Evolutionary conservation across 257 asterid species (phyloP).

Genomic region (Verbena officinalis): DNA sequence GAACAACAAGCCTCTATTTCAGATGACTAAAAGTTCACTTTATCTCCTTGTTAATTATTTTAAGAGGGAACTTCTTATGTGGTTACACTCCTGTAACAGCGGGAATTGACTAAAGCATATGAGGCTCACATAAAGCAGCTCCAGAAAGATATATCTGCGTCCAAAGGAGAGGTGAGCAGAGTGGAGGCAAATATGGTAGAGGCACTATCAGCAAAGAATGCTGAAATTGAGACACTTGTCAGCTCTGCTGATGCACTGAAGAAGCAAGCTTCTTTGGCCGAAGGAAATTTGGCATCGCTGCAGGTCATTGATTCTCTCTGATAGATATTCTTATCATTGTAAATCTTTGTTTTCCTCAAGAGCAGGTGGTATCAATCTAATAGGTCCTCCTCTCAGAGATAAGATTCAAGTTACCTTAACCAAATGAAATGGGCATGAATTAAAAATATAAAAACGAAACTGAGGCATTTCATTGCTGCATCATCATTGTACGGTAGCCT

Average conservation of each 20-base stretch:
- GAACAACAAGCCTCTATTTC: slow-evolving; percentile 32
- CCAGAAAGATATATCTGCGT: slow-evolving; percentile 70
- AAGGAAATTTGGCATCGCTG: slow-evolving; percentile 86
- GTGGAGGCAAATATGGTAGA: slow-evolving; percentile 84
- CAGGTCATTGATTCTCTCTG: slow-evolving; percentile 57
- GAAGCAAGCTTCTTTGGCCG: slow-evolving; percentile 92
- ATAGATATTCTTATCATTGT: slow-evolving; percentile 20
- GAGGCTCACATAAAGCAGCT: slow-evolving; percentile 87
- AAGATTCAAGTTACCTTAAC: slow-evolving; percentile 3
- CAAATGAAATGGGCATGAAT: neutral
- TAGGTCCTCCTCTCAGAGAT: slow-evolving; percentile 20
- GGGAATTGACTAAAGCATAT: slow-evolving; percentile 86
- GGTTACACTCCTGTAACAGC: slow-evolving; percentile 54
- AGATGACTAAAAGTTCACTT: slow-evolving; percentile 19
- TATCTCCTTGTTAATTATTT: slow-evolving; percentile 20
- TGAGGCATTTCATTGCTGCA: slow-evolving; percentile 19
- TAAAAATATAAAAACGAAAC: slow-evolving; percentile 10
- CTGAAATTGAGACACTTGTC: slow-evolving; percentile 91
- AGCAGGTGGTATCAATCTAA: slow-evolving; percentile 10
- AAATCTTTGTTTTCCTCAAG: slow-evolving; percentile 16
- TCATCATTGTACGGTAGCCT: slow-evolving; percentile 14
- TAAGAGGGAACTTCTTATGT: slow-evolving; percentile 26
- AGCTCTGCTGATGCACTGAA: slow-evolving; percentile 76
- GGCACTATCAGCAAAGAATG: slow-evolving; percentile 92
- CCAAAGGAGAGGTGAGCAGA: slow-evolving; percentile 80